Evolutionary conservation across 176 grass and related monocot genomes (phyloP), one percentile per base, ranked within the genome.

Genomic region (Oryza glaberrima): DNA sequence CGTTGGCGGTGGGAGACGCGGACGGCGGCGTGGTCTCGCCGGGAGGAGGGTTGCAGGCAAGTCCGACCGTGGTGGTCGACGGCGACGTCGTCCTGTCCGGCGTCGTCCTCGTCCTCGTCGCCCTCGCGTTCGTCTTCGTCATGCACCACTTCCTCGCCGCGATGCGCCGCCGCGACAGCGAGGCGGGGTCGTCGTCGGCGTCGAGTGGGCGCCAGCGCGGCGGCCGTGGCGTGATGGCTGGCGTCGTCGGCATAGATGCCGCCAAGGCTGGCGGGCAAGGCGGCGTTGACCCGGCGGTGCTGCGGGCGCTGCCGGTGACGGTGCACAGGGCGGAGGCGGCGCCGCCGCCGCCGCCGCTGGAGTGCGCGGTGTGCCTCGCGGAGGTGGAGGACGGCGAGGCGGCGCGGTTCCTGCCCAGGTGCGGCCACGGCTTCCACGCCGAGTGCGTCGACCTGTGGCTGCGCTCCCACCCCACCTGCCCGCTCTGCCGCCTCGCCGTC

Each of bases 381-480:
- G 91, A 95, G 20, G 70, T 98, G 28, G 71, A 69, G 16, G 93
- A 94, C 69, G 87, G 94, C 69, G 88, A 90, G 88, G 79, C 73
- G 11, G 74, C 75, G 72, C 34, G 81, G 90, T 86, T 77, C 76
- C 17, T 92, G 89, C 20, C 84, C 11, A 47, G 82, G 77, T 89
- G 93, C 85, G 77, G 87, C 20, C 83, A 93, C 80, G 92, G 89
- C 49, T 94, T 98, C 85, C 91, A 98, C 79, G 88, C 90, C 69
- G 78, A 92, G 79, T 90, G 88, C 69, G 85, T 95, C 77, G 83
- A 94, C 69, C 61, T 88, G 43, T 92, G 93, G 81, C 90, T 92
- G 22, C 86, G 86, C 32, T 78, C 90, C 49, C 93, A 94, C 82
- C 72, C 93, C 14, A 91, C 94, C 41, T 94, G 93, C 12, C 90